A percentile compares a stretch with the other conserved stretches of the same genome.
Evolutionary conservation across 805 yeast species (phyloP).

Genomic region (Pichia kluyveri): DNA sequence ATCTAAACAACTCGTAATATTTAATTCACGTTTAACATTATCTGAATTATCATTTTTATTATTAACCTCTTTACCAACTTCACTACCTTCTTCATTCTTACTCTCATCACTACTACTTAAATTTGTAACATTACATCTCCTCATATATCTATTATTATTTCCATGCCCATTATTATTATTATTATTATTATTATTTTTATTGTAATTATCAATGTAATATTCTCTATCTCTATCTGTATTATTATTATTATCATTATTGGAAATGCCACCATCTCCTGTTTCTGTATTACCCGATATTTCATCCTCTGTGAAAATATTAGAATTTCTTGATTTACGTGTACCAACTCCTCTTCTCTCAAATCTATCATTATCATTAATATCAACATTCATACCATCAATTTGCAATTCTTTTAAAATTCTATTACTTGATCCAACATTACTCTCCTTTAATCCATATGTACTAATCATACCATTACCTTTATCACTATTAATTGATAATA

Average conservation of each 20-base stretch:
- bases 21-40: conserved; percentile 2
- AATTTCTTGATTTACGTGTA: neutral
- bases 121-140: neutral
- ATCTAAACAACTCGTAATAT: conserved; percentile 10
- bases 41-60: neutral
- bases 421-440: neutral
- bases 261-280: no score
- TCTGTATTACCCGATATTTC: neutral
- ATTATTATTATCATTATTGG: no score
- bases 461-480: conserved; percentile 5
- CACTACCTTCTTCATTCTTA: neutral
- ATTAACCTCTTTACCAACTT: neutral
- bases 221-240: neutral
- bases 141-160: neutral
- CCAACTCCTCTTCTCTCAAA: neutral
- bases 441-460: conserved; percentile 6
- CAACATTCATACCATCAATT: conserved; percentile 9
- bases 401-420: conserved; percentile 8
- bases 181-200: no score
- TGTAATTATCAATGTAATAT: no score
- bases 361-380: neutral
- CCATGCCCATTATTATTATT: neutral
- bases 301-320: neutral
- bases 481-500: neutral
- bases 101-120: neutral